A percentile compares a stretch with the other conserved stretches of the same genome.
These are phyloP conservation scores for Metschnikowia proteae DNA, from an alignment of 805 yeast genomes.

Conservation along the genomic window DNA sequence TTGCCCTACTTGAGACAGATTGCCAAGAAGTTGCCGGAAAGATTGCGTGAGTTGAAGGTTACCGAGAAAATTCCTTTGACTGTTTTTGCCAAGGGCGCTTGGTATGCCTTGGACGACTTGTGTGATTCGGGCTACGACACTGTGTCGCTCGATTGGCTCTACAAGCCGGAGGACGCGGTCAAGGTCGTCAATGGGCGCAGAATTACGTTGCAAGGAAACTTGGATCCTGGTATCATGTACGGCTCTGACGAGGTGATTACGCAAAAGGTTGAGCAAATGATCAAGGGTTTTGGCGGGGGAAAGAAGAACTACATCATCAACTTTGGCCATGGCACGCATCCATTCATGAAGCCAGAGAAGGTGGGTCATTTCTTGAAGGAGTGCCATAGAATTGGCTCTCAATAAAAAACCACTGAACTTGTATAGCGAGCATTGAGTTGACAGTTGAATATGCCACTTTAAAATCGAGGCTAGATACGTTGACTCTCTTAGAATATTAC, in stretches of 20 bases:
- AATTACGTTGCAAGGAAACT: conserved; percentile 86
- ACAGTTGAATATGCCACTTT: not conserved
- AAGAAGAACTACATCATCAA: conserved; percentile 87
- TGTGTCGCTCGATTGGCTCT: conserved; percentile 92
- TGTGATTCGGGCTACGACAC: conserved; percentile 78
- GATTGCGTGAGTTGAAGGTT: conserved; percentile 69
- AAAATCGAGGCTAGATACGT: not conserved
- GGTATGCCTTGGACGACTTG: conserved; percentile 89
- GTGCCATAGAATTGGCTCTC: conserved; percentile 73
- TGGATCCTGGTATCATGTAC: conserved; percentile 93
- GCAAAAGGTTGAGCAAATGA: conserved; percentile 81
- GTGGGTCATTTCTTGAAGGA: conserved; percentile 81
- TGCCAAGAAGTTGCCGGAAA: conserved; percentile 58
- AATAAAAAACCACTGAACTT: conserved; percentile 17
- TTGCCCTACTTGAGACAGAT: conserved; percentile 85
- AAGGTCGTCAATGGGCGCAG: conserved; percentile 64
- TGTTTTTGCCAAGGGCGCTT: conserved; percentile 92
- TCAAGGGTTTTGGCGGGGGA: conserved; percentile 89
- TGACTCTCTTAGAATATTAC: not conserved
- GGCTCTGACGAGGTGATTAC: conserved; percentile 83
- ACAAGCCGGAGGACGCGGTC: conserved; percentile 81
- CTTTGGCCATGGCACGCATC: conserved; percentile 98
- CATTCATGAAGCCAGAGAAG: conserved; percentile 92
- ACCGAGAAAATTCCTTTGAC: conserved; percentile 77
- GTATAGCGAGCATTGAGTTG: not conserved